These are phyloP conservation scores for Mortierella sp. DNA, from an alignment of 371 early-diverging fungal species.

Conservation along the genomic window DNA sequence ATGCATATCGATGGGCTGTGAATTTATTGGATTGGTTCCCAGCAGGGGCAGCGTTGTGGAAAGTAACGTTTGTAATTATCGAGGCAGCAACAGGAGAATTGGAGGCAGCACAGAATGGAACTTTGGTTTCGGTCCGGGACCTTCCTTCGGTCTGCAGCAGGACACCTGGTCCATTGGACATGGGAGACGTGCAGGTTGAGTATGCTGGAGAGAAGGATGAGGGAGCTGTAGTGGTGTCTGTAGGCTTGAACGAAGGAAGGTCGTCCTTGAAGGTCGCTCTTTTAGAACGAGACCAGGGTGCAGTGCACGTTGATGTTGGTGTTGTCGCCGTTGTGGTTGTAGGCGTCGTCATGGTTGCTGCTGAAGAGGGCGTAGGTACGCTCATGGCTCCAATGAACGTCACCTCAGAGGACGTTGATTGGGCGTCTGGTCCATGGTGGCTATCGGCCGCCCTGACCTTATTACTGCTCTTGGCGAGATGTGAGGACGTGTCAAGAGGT, in stretches of 20 bases:
- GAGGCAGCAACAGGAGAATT: neutral
- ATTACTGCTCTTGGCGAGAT: neutral
- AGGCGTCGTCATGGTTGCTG: neutral
- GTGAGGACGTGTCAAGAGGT: neutral
- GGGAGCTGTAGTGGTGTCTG: no score
- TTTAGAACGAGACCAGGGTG: neutral
- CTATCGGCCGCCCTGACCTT: neutral
- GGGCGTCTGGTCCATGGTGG: neutral
- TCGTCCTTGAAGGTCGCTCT: neutral
- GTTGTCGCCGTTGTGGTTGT: neutral
- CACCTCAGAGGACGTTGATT: neutral
- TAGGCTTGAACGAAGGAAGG: no score
- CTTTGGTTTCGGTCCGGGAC: neutral
- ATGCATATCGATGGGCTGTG: conserved; percentile 1
- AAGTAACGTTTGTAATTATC: no score
- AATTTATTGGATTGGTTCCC: neutral
- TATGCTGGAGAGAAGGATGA: no score
- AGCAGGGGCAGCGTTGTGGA: neutral
- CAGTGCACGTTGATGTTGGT: neutral
- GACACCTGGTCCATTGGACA: no score
- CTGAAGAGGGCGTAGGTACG: conserved; percentile 5
- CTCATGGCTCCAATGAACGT: neutral
- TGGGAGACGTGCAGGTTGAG: no score
- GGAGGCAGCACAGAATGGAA: neutral
- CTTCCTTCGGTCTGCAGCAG: no score